Evolutionary conservation across 345 rosid species (phyloP), one percentile per base, ranked within the genome.

Genomic region (Isatis tinctoria): DNA sequence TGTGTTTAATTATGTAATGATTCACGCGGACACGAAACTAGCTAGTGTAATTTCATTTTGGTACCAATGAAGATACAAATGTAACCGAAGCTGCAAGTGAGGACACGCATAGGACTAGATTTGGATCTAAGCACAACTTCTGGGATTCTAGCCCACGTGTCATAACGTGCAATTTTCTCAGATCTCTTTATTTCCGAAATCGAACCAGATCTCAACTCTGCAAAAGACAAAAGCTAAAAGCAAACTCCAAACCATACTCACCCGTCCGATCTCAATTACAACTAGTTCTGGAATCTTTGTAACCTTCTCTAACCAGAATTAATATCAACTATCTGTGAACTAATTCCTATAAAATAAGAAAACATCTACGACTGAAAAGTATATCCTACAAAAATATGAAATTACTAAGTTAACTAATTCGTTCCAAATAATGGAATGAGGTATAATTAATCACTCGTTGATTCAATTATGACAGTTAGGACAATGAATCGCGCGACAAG

Each of bases 41-140:
- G 51, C 51, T 16, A 16, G 28, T 26, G 10, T 8, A 22, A 14
- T 26, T 26, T 26, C 28, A 28, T 32, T 13, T 32, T 44, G 60
- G 22, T 17, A 49, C 37, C 18, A 26, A 37, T 35, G 48, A 20
- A 0, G 30, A 70, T 28, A 24, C 18, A 47, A 59, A 39, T 36
- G 60, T 45, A 59, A 66, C 71, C 26, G 45, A 41, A 27, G 36
- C 33, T 47, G 41, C 52, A 20, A 67, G 69, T 60, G 79, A 60
- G 74, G 69, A 75, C 70, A 61, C 69, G 35, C 53, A 74, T 18
- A 36, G 9, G 41, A 32, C 26, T 49, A 28, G 67, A 67, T 74
- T 75, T 69, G 79, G 65, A 68, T 68, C 69, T 61, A 61, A 40
- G 41, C 58, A 63, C 70, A 69, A 13, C 41, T 41, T 75, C 45